These are phyloP conservation scores for Nakaseomyces nivariensis DNA, from an alignment of 1,139 yeast genomes.

Conservation along the genomic window DNA sequence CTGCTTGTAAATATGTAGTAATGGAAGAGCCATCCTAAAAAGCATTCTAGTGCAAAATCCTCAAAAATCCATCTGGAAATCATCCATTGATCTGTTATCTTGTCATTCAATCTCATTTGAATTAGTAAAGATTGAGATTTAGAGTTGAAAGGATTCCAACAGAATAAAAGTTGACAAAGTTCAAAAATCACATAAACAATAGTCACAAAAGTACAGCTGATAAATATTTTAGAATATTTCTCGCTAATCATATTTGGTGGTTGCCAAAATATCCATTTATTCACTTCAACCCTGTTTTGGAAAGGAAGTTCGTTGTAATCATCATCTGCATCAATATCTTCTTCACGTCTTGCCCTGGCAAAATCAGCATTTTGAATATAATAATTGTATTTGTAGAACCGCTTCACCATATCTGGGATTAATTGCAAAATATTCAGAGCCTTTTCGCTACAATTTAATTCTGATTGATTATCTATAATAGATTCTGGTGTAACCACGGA, in stretches of 20 bases:
- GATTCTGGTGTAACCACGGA: neutral
- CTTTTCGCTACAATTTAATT: neutral
- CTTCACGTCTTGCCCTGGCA: neutral
- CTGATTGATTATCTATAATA: neutral
- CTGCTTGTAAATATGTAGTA: constrained; percentile 44
- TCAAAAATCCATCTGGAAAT: constrained; percentile 8
- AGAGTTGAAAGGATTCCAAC: constrained; percentile 18
- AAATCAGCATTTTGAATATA: constrained; percentile 8
- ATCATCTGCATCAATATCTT: neutral
- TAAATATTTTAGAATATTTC: neutral
- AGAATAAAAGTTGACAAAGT: constrained; percentile 2
- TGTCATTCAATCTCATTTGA: neutral
- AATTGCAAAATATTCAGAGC: constrained; percentile 1
- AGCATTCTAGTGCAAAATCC: constrained; percentile 35
- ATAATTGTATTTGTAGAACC: constrained; percentile 17
- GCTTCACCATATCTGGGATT: constrained; percentile 9
- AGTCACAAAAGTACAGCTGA: neutral
- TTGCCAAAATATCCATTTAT: neutral
- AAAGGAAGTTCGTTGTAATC: neutral
- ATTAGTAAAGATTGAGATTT: neutral
- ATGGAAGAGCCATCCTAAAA: constrained; percentile 50
- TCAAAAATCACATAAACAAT: neutral
- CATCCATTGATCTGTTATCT: constrained; percentile 7
- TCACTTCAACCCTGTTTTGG: neutral
- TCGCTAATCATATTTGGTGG: neutral